Evolutionary conservation across 192 early-diverging fungal species (phyloP).

Genomic region (Rhizophlyctis rosea): DNA sequence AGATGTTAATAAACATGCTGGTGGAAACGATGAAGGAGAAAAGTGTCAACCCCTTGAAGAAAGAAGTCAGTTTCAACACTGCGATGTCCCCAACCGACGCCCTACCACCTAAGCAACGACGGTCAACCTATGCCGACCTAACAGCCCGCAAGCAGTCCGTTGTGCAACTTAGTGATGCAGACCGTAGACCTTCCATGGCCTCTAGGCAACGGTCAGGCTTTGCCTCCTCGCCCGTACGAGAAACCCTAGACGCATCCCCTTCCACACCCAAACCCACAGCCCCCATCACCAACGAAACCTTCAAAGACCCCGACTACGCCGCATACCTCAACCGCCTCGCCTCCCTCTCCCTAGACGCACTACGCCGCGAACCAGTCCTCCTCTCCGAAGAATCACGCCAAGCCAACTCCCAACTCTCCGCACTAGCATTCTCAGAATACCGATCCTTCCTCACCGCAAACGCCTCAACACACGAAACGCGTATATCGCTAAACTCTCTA

Average conservation of each 20-base stretch:
- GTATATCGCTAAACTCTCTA: constrained; percentile 47
- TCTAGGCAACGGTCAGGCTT: no score
- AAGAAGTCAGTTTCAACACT: no score
- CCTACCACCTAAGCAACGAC: no score
- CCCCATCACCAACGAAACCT: constrained; percentile 1
- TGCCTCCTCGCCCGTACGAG: no score
- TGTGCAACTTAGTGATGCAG: no score
- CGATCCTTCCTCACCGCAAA: constrained; percentile 65
- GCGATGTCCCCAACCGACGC: no score
- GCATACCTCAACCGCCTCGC: constrained; percentile 61
- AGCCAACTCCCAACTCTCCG: constrained; percentile 57
- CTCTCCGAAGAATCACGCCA: constrained; percentile 51
- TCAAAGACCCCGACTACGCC: constrained; percentile 21
- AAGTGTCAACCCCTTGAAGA: no score
- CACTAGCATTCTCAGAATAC: constrained; percentile 66
- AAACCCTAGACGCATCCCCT: neutral
- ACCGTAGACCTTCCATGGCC: no score
- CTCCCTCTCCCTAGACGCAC: constrained; percentile 55
- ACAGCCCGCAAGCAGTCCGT: no score
- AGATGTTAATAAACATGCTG: neutral
- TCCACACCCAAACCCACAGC: neutral
- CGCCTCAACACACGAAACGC: constrained; percentile 49
- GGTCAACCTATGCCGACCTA: no score
- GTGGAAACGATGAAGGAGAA: no score
- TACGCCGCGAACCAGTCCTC: constrained; percentile 53